Base-by-base conservation (phyloP, 2,329 filamentous ascomycete genomes). In the Pseudogymnoascus sp. region DNA sequence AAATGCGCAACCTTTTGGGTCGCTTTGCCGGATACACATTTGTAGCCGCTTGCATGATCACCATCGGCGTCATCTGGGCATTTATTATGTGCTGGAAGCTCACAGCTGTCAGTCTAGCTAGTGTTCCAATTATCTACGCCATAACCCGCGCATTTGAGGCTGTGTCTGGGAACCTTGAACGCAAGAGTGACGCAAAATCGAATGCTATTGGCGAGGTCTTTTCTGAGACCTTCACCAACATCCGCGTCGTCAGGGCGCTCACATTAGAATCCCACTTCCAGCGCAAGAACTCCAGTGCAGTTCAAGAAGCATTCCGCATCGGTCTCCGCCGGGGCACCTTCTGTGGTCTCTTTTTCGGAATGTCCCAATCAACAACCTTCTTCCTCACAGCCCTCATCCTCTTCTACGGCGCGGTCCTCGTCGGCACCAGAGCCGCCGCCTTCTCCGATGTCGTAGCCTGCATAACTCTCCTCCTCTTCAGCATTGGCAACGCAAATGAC, bases 401-500 rank as follows among this genome's bases (percentile, higher is more conserved):
- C 73, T 96, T 89, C 77, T 96, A 93, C 72, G 91, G 90, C 2
- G 85, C 87, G 0, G 77, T 83, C 0, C 79, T 96, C 10, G 81
- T 90, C 5, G 79, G 81, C 0, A 74, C 76, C 48, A 72, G 78
- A 8, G 75, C 82, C 41, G 75, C 78, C 68, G 79, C 78, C 0
- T 82, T 88, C 0, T 79, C 82, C 1, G 77, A 81, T 1, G 83
- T 95, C 16, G 77, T 96, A 28, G 85, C 88, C 66, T 90, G 95
- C 0, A 87, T 95, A 69, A 89, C 92, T 36, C 81, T 96, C 62
- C 81, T 98, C 1, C 82, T 96, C n/a, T 90, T 97, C 73, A 88
- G 90, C 66, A 85, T 96, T 64, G 86, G 87, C 10, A 90, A 89
- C 10, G 85, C 90, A 1, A 85, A 85, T 37, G 81, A 82, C 34